These are phyloP conservation scores for Lasiosphaeriaceae sp. DNA, from an alignment of 495 filamentous ascomycete species.

Conservation along the genomic window DNA sequence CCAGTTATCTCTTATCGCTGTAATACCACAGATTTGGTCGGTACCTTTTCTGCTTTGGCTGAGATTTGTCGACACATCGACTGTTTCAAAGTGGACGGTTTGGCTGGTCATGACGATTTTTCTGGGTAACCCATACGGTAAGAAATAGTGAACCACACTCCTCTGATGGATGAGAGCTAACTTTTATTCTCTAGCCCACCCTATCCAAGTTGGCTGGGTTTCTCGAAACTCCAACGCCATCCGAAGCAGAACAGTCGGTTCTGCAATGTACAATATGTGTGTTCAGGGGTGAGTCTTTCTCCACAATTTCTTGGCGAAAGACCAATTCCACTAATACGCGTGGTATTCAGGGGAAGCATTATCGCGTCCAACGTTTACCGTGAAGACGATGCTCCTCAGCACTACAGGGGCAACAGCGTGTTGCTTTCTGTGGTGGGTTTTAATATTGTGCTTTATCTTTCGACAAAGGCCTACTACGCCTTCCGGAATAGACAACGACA, in stretches of 20 bases:
- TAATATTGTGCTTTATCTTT: conserved; percentile 54
- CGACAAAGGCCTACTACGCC: conserved; percentile 60
- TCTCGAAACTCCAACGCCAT: conserved; percentile 40
- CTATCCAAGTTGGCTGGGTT: conserved; percentile 46
- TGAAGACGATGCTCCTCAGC: conserved; percentile 61
- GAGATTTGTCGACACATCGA: conserved; percentile 38
- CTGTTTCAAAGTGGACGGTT: conserved; percentile 46
- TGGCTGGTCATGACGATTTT: conserved; percentile 56
- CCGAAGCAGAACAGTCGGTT: conserved; percentile 60
- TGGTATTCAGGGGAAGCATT: conserved; percentile 46
- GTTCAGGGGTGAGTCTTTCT: conserved; percentile 50
- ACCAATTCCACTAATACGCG: not conserved
- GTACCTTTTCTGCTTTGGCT: conserved; percentile 52
- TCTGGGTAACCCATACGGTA: conserved; percentile 54
- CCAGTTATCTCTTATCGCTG: conserved; percentile 47
- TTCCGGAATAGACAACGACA: conserved; percentile 49
- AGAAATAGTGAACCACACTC: no score
- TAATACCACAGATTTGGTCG: conserved; percentile 54
- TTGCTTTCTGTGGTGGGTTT: conserved; percentile 52
- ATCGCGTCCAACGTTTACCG: conserved; percentile 55
- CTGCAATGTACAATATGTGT: conserved; percentile 70
- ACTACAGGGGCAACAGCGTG: conserved; percentile 62
- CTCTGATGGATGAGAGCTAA: not conserved
- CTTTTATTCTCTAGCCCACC: conserved; percentile 19
- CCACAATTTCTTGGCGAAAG: conserved; percentile 43